Evolutionary conservation across 2,329 filamentous ascomycete species (phyloP).

Genomic region (Colletotrichum liriopes): DNA sequence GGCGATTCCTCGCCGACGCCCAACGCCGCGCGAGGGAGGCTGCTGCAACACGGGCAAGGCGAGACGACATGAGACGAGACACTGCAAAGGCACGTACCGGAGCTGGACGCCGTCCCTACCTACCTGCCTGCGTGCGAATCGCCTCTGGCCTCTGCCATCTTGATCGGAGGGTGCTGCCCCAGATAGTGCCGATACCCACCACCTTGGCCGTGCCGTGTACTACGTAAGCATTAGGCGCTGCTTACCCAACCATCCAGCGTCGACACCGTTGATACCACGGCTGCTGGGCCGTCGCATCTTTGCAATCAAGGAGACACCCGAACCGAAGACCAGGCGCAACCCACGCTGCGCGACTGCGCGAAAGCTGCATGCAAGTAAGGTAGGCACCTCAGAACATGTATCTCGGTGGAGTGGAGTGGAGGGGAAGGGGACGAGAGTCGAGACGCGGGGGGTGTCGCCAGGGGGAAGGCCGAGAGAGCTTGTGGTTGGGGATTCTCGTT

Average conservation of each 20-base stretch:
- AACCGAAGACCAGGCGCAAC: background rate
- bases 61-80: conserved; percentile 42
- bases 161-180: background rate
- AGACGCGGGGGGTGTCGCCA: conserved; percentile 9
- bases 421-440: background rate
- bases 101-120: background rate
- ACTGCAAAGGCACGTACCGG: conserved; percentile 31
- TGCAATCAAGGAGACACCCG: background rate
- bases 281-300: background rate
- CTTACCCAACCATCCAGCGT: conserved; percentile 8
- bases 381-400: background rate
- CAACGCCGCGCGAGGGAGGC: conserved; percentile 27
- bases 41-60: conserved; percentile 18
- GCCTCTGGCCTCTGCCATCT: background rate
- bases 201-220: background rate
- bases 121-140: background rate
- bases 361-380: conserved; percentile 11
- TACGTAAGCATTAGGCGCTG: conserved; percentile 10
- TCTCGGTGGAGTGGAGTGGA: conserved; percentile 4
- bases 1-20: conserved; percentile 27
- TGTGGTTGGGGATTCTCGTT: conserved; percentile 18
- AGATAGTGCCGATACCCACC: background rate
- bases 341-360: conserved; percentile 3
- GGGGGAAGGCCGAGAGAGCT: conserved; percentile 22
- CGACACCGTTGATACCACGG: background rate